These are phyloP conservation scores for Glaciozyma antarctica DNA, from an alignment of 768 basidiomycete species.

Conservation along the genomic window DNA sequence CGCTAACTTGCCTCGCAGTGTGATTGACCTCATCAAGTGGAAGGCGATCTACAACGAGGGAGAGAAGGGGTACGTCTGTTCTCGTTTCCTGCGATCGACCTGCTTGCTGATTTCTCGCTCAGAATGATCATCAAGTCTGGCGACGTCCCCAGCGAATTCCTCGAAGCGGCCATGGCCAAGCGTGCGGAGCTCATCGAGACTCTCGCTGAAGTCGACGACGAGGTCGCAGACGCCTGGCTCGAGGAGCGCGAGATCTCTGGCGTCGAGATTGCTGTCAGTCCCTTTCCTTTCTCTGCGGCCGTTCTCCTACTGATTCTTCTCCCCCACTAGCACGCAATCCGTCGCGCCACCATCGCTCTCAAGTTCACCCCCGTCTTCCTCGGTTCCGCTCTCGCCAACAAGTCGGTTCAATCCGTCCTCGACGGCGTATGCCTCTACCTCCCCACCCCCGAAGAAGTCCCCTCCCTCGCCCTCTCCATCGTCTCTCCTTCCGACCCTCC, in stretches of 20 bases:
- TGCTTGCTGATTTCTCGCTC: neutral
- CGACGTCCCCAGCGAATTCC: conserved; percentile 70
- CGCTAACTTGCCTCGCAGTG: conserved; percentile 33
- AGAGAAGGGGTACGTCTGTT: conserved; percentile 65
- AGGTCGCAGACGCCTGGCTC: conserved; percentile 81
- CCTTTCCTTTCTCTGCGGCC: neutral
- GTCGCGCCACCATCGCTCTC: conserved; percentile 74
- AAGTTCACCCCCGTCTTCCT: conserved; percentile 95
- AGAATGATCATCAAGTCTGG: conserved; percentile 70
- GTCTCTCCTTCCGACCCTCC: conserved; percentile 46
- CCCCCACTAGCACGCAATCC: conserved; percentile 52
- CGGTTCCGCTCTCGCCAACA: conserved; percentile 96
- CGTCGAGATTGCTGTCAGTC: conserved; percentile 52
- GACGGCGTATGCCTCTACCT: conserved; percentile 95
- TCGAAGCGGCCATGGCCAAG: conserved; percentile 69
- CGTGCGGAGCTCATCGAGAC: conserved; percentile 85
- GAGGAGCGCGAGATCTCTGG: conserved; percentile 68
- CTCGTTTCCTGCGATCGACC: neutral
- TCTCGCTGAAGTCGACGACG: conserved; percentile 91
- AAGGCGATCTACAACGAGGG: conserved; percentile 91
- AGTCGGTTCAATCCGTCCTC: conserved; percentile 81
- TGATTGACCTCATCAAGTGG: conserved; percentile 90
- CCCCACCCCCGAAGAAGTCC: conserved; percentile 71
- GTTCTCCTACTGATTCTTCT: neutral
- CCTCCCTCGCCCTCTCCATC: conserved; percentile 73